Percentiles rank a stretch among this genome's conserved stretches.
These are phyloP conservation scores for Gaeumannomyces tritici DNA, from an alignment of 2,329 filamentous ascomycete species.

Conservation along the genomic window DNA sequence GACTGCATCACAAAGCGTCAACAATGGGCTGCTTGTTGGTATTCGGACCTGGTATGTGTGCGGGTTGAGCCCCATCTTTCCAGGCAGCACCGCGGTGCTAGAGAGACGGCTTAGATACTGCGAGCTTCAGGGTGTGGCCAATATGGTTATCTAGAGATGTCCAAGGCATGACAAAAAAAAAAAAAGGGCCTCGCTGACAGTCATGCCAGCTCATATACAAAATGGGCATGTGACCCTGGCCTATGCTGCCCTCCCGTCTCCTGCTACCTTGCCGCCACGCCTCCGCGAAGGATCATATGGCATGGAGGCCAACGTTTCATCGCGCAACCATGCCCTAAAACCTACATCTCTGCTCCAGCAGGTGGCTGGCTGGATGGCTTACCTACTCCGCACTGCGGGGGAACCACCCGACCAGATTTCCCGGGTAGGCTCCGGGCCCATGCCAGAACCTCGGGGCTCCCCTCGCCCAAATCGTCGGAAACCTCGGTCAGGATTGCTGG, in stretches of 20 bases:
- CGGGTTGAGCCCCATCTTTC: neutral
- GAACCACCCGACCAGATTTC: neutral
- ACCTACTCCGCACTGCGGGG: neutral
- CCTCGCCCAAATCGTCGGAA: neutral
- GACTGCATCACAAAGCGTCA: neutral
- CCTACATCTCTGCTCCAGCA: too few relatives aligned
- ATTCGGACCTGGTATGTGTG: conserved; percentile 1
- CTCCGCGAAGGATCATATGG: neutral
- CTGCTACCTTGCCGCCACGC: neutral
- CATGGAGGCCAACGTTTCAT: neutral
- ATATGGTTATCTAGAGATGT: neutral
- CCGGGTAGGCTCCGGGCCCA: too few relatives aligned
- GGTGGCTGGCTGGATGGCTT: neutral
- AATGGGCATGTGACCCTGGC: neutral
- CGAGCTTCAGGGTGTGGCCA: neutral
- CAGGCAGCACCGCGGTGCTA: neutral
- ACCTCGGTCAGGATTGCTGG: neutral
- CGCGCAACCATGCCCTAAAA: neutral
- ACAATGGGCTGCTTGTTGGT: neutral
- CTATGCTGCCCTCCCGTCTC: neutral
- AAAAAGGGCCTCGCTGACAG: too few relatives aligned
- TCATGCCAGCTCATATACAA: neutral
- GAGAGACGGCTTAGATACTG: too few relatives aligned
- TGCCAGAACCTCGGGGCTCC: neutral
- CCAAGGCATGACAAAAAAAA: neutral